Evolutionary conservation across 164 flowering plant genomes (phyloP).

Genomic region (Umbilicus rupestris): DNA sequence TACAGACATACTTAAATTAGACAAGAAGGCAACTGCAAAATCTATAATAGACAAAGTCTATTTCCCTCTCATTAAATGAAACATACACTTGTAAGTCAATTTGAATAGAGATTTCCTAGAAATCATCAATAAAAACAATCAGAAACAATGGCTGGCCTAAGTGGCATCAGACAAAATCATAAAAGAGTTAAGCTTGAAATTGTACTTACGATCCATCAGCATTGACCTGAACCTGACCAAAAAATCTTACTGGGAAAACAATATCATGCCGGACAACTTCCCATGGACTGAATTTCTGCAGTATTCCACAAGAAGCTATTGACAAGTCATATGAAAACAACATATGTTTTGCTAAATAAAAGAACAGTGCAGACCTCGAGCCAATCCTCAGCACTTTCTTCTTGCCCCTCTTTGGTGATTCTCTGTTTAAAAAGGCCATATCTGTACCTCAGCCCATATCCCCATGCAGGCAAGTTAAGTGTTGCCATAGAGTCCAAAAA

Average conservation of each 20-base stretch:
- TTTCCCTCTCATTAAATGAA: too few relatives aligned
- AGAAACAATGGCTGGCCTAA: not conserved
- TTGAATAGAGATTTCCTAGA: too few relatives aligned
- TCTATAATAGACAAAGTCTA: not conserved
- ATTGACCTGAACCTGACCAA: slow-evolving; percentile 70
- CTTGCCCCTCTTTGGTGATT: slow-evolving; percentile 72
- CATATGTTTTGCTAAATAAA: not conserved
- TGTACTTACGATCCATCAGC: slow-evolving; percentile 73
- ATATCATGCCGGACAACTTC: slow-evolving; percentile 92
- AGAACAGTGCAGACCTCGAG: slow-evolving; percentile 55
- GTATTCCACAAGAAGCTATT: not conserved
- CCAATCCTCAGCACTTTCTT: slow-evolving; percentile 95
- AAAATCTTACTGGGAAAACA: slow-evolving; percentile 74
- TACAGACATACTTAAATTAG: not conserved
- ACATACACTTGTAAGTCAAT: too few relatives aligned
- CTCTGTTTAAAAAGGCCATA: slow-evolving; percentile 92
- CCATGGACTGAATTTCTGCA: slow-evolving; percentile 99
- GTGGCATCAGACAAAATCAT: not conserved
- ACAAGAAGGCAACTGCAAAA: not conserved
- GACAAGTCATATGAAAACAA: slow-evolving; percentile 4
- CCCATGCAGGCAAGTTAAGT: slow-evolving; percentile 94
- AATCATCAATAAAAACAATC: not conserved
- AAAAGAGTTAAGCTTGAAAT: not conserved
- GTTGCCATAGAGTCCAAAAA: slow-evolving; percentile 97
- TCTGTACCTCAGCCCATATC: slow-evolving; percentile 91